phyloP scores from a whole-genome alignment of 768 basidiomycete genomes.

The Rhodotorula babjevae region DNA sequence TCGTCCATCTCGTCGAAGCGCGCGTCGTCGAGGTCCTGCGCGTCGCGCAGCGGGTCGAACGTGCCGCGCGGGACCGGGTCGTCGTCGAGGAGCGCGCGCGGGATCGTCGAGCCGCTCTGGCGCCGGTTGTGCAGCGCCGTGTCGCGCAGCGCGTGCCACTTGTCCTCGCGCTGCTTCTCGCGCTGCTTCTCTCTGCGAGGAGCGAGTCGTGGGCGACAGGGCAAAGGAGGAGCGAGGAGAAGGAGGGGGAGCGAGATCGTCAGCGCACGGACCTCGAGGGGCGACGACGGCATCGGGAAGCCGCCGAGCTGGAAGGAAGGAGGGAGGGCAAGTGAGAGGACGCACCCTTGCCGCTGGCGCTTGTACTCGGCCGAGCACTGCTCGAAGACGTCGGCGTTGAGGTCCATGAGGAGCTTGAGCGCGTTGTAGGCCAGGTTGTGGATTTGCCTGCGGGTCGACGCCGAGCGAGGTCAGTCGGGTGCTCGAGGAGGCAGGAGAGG shows the following conservation, averaged over 20 bases:
- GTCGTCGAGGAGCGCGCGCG: slow-evolving; percentile 13
- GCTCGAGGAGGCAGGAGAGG: too few species aligned
- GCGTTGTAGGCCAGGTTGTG: slow-evolving; percentile 99
- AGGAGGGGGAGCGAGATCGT: background rate
- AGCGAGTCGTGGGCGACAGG: background rate
- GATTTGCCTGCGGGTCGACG: slow-evolving; percentile 59
- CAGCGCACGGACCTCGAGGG: too few species aligned
- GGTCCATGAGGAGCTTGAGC: slow-evolving; percentile 96
- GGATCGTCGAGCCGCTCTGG: background rate
- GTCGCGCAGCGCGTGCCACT: slow-evolving; percentile 75
- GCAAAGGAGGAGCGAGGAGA: background rate
- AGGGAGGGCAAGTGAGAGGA: too few species aligned
- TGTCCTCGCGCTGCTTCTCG: slow-evolving; percentile 74
- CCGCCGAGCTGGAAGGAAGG: too few species aligned
- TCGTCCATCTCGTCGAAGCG: slow-evolving; percentile 40
- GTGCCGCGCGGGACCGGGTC: slow-evolving; percentile 34
- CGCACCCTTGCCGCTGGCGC: slow-evolving; percentile 76
- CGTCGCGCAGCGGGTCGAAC: slow-evolving; percentile 33
- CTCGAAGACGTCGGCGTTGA: slow-evolving; percentile 90
- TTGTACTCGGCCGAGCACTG: slow-evolving; percentile 89
- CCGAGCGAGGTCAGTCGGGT: background rate
- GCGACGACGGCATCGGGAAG: too few species aligned
- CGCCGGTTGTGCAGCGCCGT: slow-evolving; percentile 36
- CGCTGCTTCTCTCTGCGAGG: slow-evolving; percentile 73
- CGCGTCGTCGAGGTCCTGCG: slow-evolving; percentile 24